A percentile compares a stretch with the other conserved stretches of the same genome.
phyloP scores from a whole-genome alignment of 2,329 filamentous ascomycete genomes.

The Verticillium tricorpus region DNA sequence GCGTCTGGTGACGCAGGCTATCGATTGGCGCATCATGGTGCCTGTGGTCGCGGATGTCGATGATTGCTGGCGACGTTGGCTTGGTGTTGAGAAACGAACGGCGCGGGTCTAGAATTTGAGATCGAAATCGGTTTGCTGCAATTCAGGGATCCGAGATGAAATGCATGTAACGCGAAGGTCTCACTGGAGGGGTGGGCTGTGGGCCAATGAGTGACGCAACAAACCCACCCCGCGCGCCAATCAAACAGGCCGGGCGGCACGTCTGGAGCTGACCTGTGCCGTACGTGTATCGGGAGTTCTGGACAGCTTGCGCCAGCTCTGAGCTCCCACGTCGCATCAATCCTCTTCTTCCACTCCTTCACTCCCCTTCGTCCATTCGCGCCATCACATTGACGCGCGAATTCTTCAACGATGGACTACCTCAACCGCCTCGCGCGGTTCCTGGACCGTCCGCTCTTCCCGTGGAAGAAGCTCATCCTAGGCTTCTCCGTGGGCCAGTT shows the following conservation, averaged over 20 bases:
- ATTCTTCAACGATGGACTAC: conserved; percentile 7
- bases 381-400: neutral
- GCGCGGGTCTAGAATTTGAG: neutral
- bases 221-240: neutral
- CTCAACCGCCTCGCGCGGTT: conserved; percentile 69
- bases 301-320: conserved; percentile 1
- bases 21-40: conserved; percentile 12
- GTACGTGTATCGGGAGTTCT: neutral
- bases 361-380: neutral
- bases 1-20: conserved; percentile 5
- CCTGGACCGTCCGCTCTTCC: conserved; percentile 88
- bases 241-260: neutral
- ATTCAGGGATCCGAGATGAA: neutral
- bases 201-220: conserved; percentile 1
- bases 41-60: neutral
- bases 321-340: conserved; percentile 5
- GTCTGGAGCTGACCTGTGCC: neutral
- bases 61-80: neutral
- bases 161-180: neutral
- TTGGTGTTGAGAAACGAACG: neutral
- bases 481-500: conserved; percentile 93
- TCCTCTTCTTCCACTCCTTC: conserved; percentile 7
- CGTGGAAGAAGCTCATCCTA: conserved; percentile 95
- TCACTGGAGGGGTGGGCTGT: neutral
- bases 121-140: conserved; percentile 1